Evolutionary conservation across 768 basidiomycete genomes (phyloP).

Genomic region (Kwoniella botswanensis): DNA sequence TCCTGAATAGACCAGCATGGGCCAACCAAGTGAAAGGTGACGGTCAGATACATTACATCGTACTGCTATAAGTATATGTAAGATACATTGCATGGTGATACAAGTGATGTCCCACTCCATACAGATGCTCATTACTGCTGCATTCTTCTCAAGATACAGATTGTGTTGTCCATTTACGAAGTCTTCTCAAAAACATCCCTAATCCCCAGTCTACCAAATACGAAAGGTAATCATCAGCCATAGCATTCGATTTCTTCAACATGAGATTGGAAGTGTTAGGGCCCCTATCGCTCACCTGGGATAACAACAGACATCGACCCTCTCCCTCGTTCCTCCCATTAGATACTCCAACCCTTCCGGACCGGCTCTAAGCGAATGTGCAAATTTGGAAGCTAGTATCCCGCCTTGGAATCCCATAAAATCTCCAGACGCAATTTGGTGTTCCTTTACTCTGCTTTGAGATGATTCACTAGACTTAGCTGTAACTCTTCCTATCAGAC

Average conservation of each 20-base stretch:
- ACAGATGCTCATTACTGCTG: no score
- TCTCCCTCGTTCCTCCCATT: constrained; percentile 25
- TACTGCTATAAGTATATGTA: no score
- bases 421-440: constrained; percentile 17
- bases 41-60: no score
- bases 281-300: constrained; percentile 18
- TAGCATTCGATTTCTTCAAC: background rate
- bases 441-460: constrained; percentile 4
- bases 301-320: constrained; percentile 28
- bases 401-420: constrained; percentile 35
- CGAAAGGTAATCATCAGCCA: no score
- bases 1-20: background rate
- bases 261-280: background rate
- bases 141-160: no score
- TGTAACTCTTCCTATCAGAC: no score
- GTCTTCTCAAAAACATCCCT: constrained; percentile 11
- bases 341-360: constrained; percentile 29
- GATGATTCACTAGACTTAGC: background rate
- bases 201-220: constrained; percentile 2
- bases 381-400: constrained; percentile 15
- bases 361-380: constrained; percentile 25
- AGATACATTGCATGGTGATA: no score
- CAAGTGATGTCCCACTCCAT: no score
- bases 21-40: no score
- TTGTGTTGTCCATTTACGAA: background rate